phyloP scores from a whole-genome alignment of 1,284 basidiomycete genomes.

The Omphalotus olearius region DNA sequence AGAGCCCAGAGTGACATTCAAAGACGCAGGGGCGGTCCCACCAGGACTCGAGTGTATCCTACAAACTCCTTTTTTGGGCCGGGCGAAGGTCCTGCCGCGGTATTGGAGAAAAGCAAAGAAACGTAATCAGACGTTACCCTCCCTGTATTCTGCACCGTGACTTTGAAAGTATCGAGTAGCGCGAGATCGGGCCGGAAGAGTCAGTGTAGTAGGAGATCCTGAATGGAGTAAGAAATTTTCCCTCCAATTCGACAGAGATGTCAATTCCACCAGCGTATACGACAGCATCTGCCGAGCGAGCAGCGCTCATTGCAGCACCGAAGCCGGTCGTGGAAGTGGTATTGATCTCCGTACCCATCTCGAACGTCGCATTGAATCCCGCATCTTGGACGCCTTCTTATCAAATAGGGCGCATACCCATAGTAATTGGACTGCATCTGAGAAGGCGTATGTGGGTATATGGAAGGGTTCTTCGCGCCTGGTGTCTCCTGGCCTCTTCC shows the following conservation, averaged over 20 bases:
- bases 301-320: conserved; percentile 60
- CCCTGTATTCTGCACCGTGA: conserved; percentile 46
- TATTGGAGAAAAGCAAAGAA: conserved; percentile 47
- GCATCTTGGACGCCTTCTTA: conserved; percentile 44
- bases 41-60: conserved; percentile 44
- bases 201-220: too few species aligned
- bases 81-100: conserved; percentile 44
- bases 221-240: too few species aligned
- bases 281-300: conserved; percentile 53
- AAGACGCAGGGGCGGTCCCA: conserved; percentile 28
- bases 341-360: conserved; percentile 37
- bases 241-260: conserved; percentile 47
- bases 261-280: conserved; percentile 60
- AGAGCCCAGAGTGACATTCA: conserved; percentile 45
- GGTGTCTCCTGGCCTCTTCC: conserved; percentile 59
- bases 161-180: conserved; percentile 42
- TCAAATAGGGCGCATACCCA: conserved; percentile 48
- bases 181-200: conserved; percentile 34
- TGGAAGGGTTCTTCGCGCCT: conserved; percentile 55
- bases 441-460: conserved; percentile 45
- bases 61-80: conserved; percentile 49
- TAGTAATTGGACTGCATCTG: conserved; percentile 55
- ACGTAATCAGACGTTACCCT: conserved; percentile 48
- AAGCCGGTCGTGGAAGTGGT: conserved; percentile 40
- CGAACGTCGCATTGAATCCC: conserved; percentile 42